These are phyloP conservation scores for Sporisorium sorghi DNA, from an alignment of 1,284 basidiomycete genomes.

Conservation along the genomic window DNA sequence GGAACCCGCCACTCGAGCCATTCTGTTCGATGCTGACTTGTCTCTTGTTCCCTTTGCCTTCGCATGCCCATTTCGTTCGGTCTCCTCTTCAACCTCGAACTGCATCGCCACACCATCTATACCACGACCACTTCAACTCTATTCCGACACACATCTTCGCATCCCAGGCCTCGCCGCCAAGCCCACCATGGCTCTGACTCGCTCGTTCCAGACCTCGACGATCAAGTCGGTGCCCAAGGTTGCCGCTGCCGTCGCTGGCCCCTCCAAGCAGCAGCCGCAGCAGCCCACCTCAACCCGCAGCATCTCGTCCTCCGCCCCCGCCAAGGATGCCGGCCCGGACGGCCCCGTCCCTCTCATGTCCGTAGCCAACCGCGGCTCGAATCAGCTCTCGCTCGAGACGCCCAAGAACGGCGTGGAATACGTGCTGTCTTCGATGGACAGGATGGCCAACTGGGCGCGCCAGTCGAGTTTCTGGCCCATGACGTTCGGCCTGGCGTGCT, in stretches of 20 bases:
- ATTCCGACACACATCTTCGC: conserved; percentile 1
- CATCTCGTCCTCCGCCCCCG: conserved; percentile 44
- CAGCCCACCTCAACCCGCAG: conserved; percentile 16
- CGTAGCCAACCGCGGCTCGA: conserved; percentile 60
- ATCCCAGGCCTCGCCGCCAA: conserved; percentile 41
- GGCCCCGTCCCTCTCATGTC: conserved; percentile 69
- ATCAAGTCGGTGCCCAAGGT: conserved; percentile 43
- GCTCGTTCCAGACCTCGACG: conserved; percentile 49
- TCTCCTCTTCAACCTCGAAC: not conserved
- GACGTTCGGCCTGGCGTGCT: conserved; percentile 98
- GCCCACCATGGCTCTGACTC: conserved; percentile 41
- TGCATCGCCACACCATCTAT: not conserved
- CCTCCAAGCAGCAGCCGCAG: conserved; percentile 25
- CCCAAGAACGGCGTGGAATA: conserved; percentile 94
- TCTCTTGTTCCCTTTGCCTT: not conserved
- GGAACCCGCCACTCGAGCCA: conserved; percentile 2
- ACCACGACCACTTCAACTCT: not conserved
- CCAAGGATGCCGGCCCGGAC: conserved; percentile 34
- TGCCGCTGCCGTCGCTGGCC: conserved; percentile 22
- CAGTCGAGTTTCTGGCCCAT: conserved; percentile 99
- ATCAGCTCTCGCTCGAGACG: conserved; percentile 78
- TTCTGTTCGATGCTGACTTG: conserved; percentile 3
- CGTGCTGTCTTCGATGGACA: conserved; percentile 94
- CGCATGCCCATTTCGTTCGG: no score
- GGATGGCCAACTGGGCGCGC: conserved; percentile 96